These are phyloP conservation scores for Ilyonectria sp. DNA, from an alignment of 2,329 filamentous ascomycete species.

Conservation along the genomic window DNA sequence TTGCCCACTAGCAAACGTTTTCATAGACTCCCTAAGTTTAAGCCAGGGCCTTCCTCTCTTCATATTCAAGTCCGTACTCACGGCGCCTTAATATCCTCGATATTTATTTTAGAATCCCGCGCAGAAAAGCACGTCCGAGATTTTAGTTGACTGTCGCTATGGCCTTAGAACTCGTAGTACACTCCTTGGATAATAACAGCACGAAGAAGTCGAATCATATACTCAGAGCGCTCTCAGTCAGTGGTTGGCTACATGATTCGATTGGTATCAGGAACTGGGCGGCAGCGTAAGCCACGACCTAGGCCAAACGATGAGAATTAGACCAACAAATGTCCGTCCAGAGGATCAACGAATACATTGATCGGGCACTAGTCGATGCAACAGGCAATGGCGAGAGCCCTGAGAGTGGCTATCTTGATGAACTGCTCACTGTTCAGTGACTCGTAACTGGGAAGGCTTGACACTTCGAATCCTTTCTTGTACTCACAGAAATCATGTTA, in stretches of 20 bases:
- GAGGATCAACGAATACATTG: not conserved
- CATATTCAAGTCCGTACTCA: conserved; percentile 55
- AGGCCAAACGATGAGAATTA: conserved; percentile 8
- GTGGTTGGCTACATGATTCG: conserved; percentile 43
- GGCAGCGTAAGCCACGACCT: not conserved
- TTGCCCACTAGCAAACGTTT: conserved; percentile 56
- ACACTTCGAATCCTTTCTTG: too few relatives aligned
- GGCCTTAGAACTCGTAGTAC: conserved; percentile 59
- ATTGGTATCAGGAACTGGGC: not conserved
- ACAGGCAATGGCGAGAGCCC: too few relatives aligned
- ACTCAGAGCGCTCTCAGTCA: conserved; percentile 54
- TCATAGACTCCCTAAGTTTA: conserved; percentile 56
- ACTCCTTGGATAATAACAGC: conserved; percentile 55
- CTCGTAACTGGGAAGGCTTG: too few relatives aligned
- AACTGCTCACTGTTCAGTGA: too few relatives aligned
- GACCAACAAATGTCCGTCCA: not conserved
- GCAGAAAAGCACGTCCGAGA: conserved; percentile 57
- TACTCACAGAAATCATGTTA: too few relatives aligned
- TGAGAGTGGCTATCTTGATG: too few relatives aligned
- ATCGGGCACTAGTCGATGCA: too few relatives aligned
- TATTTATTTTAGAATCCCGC: conserved; percentile 60
- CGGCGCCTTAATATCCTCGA: conserved; percentile 60
- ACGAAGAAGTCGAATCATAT: conserved; percentile 52
- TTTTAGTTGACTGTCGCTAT: conserved; percentile 61
- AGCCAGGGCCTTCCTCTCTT: conserved; percentile 29